These are phyloP conservation scores for Epichloe aotearoae DNA, from an alignment of 2,329 filamentous ascomycete genomes.

Conservation along the genomic window DNA sequence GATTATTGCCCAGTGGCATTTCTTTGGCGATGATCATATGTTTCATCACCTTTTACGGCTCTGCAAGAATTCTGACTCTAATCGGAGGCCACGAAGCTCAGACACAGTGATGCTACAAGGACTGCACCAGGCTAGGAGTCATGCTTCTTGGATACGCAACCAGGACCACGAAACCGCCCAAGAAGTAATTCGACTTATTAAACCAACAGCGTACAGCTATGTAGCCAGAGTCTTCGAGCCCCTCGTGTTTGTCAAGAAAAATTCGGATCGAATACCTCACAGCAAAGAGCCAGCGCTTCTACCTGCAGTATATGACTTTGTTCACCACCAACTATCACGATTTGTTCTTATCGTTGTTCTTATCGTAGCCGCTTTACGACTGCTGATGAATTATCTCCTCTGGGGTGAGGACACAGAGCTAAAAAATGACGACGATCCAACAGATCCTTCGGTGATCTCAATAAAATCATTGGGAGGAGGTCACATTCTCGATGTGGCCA, in stretches of 20 bases:
- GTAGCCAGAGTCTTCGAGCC: slow-evolving; percentile 64
- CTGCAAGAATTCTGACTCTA: slow-evolving; percentile 8
- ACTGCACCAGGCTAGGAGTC: slow-evolving; percentile 64
- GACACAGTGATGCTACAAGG: slow-evolving; percentile 35
- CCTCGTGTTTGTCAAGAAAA: slow-evolving; percentile 56
- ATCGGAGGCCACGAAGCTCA: slow-evolving; percentile 17
- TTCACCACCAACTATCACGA: slow-evolving; percentile 41
- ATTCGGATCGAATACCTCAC: slow-evolving; percentile 50
- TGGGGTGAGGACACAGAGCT: slow-evolving; percentile 45
- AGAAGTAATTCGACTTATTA: slow-evolving; percentile 64
- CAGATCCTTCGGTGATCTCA: slow-evolving; percentile 37
- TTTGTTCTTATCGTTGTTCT: slow-evolving; percentile 52
- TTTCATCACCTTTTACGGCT: slow-evolving; percentile 15
- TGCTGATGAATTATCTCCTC: slow-evolving; percentile 63
- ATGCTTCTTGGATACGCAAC: slow-evolving; percentile 60
- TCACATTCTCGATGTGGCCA: slow-evolving; percentile 56
- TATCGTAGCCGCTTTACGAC: slow-evolving; percentile 48
- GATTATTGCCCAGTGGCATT: slow-evolving; percentile 63
- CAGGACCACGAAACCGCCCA: slow-evolving; percentile 69
- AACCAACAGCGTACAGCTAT: slow-evolving; percentile 57
- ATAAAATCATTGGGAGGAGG: slow-evolving; percentile 48
- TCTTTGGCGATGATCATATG: slow-evolving; percentile 48
- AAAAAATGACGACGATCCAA: slow-evolving; percentile 29
- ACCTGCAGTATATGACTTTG: slow-evolving; percentile 48
- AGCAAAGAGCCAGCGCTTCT: slow-evolving; percentile 23